A percentile compares a stretch with the other conserved stretches of the same genome.
Evolutionary conservation across 495 filamentous ascomycete genomes (phyloP).

Genomic region (Pseudomonodictys pantanalensis): DNA sequence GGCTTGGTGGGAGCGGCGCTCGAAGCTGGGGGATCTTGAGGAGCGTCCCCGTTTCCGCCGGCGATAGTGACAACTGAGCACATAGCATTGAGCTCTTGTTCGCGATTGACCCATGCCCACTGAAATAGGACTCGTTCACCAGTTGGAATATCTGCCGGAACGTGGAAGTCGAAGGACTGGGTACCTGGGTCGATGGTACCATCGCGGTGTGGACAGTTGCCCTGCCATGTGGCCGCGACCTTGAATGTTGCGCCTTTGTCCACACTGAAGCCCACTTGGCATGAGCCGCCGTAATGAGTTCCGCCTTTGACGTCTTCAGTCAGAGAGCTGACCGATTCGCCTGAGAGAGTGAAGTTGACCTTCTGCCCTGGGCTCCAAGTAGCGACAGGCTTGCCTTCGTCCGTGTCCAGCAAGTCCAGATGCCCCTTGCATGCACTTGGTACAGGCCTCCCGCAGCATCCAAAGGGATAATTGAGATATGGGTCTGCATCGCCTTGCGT

Average conservation of each 20-base stretch:
- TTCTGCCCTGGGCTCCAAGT: slow-evolving; percentile 38
- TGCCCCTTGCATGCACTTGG: too few relatives aligned
- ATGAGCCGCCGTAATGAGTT: slow-evolving; percentile 42
- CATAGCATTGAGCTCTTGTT: slow-evolving; percentile 42
- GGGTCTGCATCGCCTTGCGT: too few relatives aligned
- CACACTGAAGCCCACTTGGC: slow-evolving; percentile 40
- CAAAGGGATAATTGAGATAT: too few relatives aligned
- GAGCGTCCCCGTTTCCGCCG: slow-evolving; percentile 1
- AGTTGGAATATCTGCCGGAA: slow-evolving; percentile 38
- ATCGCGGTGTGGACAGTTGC: slow-evolving; percentile 41
- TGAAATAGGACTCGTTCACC: slow-evolving; percentile 40
- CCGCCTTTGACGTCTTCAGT: slow-evolving; percentile 23
- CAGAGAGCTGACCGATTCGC: too few relatives aligned
- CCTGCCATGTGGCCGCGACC: slow-evolving; percentile 40
- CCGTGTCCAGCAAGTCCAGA: too few relatives aligned
- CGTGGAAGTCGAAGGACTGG: slow-evolving; percentile 40
- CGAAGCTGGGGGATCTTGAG: too few relatives aligned
- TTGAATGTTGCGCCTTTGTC: slow-evolving; percentile 40
- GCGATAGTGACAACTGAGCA: slow-evolving; percentile 35
- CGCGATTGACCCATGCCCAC: slow-evolving; percentile 44
- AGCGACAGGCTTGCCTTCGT: too few relatives aligned
- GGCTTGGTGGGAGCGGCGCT: too few relatives aligned
- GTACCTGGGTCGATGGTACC: slow-evolving; percentile 28
- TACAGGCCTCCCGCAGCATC: too few relatives aligned
- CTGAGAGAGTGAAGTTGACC: slow-evolving; percentile 31